A percentile compares a stretch with the other conserved stretches of the same genome.
These are phyloP conservation scores for Hypoxylon sp. DNA, from an alignment of 2,329 filamentous ascomycete genomes.

Conservation along the genomic window DNA sequence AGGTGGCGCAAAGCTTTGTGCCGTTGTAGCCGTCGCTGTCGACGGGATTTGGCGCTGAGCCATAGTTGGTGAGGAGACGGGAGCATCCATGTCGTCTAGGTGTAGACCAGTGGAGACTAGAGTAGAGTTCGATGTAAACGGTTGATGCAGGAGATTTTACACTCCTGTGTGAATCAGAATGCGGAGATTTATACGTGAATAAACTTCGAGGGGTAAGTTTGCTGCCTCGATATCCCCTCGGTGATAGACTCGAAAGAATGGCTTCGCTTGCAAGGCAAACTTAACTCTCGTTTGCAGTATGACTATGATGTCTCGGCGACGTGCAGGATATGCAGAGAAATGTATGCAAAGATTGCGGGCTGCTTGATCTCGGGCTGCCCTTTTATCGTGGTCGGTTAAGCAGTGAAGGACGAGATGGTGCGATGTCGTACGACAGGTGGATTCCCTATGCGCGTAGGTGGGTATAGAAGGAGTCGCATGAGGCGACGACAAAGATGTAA, in stretches of 20 bases:
- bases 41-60: conserved; percentile 36
- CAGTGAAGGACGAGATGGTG: conserved; percentile 37
- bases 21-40: conserved; percentile 29
- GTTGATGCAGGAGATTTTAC: conserved; percentile 13
- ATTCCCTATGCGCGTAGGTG: conserved; percentile 30
- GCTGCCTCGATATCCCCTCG: conserved; percentile 21
- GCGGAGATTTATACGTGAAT: conserved; percentile 13
- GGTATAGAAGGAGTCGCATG: conserved; percentile 30
- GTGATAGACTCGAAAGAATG: conserved; percentile 21
- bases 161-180: neutral
- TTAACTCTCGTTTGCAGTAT: conserved; percentile 8
- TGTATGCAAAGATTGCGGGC: conserved; percentile 29
- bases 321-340: conserved; percentile 20
- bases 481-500: conserved; percentile 23
- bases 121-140: conserved; percentile 8
- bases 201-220: conserved; percentile 11
- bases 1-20: conserved; percentile 46
- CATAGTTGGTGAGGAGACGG: conserved; percentile 31
- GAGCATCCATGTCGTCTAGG: conserved; percentile 29
- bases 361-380: conserved; percentile 22
- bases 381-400: conserved; percentile 17
- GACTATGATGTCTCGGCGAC: conserved; percentile 15
- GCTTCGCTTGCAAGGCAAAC: conserved; percentile 3
- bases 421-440: conserved; percentile 47
- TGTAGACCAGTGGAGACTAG: neutral